Evolutionary conservation across 169 alveolate genomes (phyloP), one percentile per base, ranked within the genome.

Genomic region (Eimeria acervulina): DNA sequence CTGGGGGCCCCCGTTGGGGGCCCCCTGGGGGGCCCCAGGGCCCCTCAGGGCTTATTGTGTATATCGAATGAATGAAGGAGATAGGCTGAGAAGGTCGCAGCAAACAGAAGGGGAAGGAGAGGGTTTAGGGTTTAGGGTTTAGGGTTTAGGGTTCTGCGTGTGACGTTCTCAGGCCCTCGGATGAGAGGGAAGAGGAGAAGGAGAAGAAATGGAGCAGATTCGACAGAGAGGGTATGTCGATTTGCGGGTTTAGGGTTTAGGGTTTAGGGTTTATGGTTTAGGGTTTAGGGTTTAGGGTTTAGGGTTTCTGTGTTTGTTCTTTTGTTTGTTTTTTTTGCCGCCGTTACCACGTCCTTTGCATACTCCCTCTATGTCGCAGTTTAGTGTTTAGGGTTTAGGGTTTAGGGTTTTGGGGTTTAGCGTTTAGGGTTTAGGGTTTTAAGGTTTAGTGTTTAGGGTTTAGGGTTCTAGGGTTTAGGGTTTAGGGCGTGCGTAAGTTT

Each of bases 181-280:
- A 72, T 21, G 84, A 72, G 17, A 28, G 84, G 17, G 84, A 72
- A 33, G 84, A 72, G 17, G 84, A 72, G 47, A 26, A 38, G 38
- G 84, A 72, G 47, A 72, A 72, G 47, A 26, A 33, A 28, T 72
- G 84, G 84, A 72, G 84, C 47, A 42, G 84, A 26, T 72, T 72
- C 51, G 84, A 72, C 44, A 26, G 47, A 17, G 84, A 72, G 38
- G 84, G 84, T 72, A 72, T 21, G 84, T 44, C 38, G 28, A 3
- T 19, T 7, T 47, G n/a, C n/a, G n/a, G n/a, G n/a, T n/a, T n/a
- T n/a, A n/a, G n/a, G n/a, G n/a, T n/a, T n/a, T 47, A 47, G 55
- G 55, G 55, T 47, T 47, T 47, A 47, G 55, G 55, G 55, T 47
- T 47, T 47, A 47, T 5, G 55, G 55, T 47, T 47, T 47, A 47